Percentiles rank a stretch among this genome's conserved stretches.
phyloP scores from a whole-genome alignment of 176 grass and related monocot genomes.

The Bonia amplexicaulis region DNA sequence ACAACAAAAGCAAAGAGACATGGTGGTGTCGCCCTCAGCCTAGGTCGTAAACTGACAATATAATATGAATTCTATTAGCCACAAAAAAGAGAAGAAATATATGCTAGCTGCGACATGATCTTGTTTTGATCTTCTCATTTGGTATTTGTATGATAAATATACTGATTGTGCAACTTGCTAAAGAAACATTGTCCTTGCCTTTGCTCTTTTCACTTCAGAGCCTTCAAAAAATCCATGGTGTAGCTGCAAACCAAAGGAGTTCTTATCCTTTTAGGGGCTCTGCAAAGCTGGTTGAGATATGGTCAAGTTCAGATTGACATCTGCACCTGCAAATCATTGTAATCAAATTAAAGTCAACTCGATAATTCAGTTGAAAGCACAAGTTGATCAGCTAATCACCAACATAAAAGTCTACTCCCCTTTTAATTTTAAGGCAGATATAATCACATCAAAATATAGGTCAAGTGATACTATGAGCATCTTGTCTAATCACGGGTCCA shows the following conservation, averaged over 20 bases:
- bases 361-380: neutral
- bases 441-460: neutral
- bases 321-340: constrained; percentile 25
- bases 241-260: constrained; percentile 41
- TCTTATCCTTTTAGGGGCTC: constrained; percentile 63
- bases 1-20: too few species aligned
- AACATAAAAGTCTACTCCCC: neutral
- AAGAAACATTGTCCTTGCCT: constrained; percentile 15
- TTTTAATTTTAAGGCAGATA: neutral
- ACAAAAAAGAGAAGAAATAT: too few species aligned
- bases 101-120: too few species aligned
- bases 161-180: neutral
- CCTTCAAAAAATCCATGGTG: constrained; percentile 45
- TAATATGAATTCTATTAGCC: too few species aligned
- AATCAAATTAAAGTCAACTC: neutral
- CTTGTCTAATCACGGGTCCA: neutral
- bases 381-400: neutral
- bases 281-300: constrained; percentile 74
- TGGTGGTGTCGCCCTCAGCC: too few species aligned
- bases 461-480: neutral
- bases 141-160: too few species aligned
- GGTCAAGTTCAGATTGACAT: constrained; percentile 86
- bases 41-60: too few species aligned
- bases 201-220: constrained; percentile 46
- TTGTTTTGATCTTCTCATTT: too few species aligned